Evolutionary conservation across 345 rosid species (phyloP).

Genomic region (Trapa bicornis): DNA sequence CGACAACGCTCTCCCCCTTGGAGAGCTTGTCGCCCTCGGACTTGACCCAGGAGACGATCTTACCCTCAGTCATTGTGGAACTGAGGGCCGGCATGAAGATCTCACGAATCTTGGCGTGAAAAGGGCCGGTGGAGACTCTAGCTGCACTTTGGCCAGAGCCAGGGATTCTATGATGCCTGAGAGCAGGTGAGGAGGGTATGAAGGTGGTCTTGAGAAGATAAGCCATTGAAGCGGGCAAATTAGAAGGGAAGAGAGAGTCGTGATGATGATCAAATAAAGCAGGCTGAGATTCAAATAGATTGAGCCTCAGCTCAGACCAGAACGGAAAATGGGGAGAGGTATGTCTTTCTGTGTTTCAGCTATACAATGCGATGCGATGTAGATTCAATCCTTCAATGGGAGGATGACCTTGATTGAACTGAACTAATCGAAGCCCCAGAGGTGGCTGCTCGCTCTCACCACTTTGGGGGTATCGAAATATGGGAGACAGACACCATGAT

Average conservation of each 20-base stretch:
- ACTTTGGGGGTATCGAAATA: too few relatives aligned
- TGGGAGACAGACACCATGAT: too few relatives aligned
- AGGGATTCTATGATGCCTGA: constrained; percentile 8
- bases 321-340: too few relatives aligned
- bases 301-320: too few relatives aligned
- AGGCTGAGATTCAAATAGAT: too few relatives aligned
- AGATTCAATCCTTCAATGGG: too few relatives aligned
- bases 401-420: too few relatives aligned
- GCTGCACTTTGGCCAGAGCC: constrained; percentile 9
- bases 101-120: constrained; percentile 72
- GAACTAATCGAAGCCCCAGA: too few relatives aligned
- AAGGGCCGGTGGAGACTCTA: constrained; percentile 13
- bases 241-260: background rate
- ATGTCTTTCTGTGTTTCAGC: too few relatives aligned
- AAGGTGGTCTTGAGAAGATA: constrained; percentile 51
- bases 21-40: constrained; percentile 84
- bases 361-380: too few relatives aligned
- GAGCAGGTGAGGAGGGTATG: constrained; percentile 32
- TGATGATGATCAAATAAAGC: background rate
- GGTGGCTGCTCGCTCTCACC: too few relatives aligned
- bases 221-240: constrained; percentile 26
- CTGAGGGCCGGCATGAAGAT: constrained; percentile 99
- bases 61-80: constrained; percentile 94
- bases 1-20: constrained; percentile 89
- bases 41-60: constrained; percentile 87